These are phyloP conservation scores for Incumbomyces lentus DNA, from an alignment of 2,329 filamentous ascomycete species.

Conservation along the genomic window DNA sequence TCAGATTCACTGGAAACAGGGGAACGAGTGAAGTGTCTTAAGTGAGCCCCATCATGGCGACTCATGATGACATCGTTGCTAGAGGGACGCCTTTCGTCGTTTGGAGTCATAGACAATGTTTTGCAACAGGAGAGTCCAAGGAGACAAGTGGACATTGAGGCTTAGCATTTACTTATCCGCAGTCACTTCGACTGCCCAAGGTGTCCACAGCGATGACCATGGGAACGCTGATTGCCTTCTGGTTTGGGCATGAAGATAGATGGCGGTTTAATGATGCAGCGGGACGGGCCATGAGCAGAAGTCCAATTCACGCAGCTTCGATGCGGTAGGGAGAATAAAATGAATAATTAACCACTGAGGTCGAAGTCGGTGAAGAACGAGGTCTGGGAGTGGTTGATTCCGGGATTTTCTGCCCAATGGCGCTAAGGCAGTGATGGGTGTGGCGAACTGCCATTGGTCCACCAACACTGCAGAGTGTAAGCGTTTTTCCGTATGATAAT, in stretches of 20 bases:
- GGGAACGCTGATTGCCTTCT: background rate
- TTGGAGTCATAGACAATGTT: background rate
- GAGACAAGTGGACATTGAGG: background rate
- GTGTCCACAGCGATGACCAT: background rate
- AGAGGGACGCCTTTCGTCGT: background rate
- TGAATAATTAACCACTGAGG: background rate
- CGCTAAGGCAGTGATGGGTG: conserved; percentile 1
- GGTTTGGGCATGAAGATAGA: background rate
- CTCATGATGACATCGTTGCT: background rate
- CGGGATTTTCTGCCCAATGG: background rate
- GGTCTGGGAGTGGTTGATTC: background rate
- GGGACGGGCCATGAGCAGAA: background rate
- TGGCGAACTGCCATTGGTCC: conserved; percentile 1
- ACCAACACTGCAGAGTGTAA: background rate
- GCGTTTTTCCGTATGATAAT: background rate
- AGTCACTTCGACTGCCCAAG: background rate
- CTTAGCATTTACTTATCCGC: background rate
- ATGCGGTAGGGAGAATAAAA: background rate
- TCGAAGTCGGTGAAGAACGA: conserved; percentile 1
- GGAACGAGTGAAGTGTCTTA: background rate
- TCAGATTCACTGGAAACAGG: too few species aligned
- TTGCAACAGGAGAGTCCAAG: too few species aligned
- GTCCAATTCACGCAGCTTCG: background rate
- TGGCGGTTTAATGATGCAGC: background rate
- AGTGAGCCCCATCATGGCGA: background rate